A percentile compares a stretch with the other conserved stretches of the same genome.
Evolutionary conservation across 768 basidiomycete species (phyloP).

Genomic region (Suillus brevipes): DNA sequence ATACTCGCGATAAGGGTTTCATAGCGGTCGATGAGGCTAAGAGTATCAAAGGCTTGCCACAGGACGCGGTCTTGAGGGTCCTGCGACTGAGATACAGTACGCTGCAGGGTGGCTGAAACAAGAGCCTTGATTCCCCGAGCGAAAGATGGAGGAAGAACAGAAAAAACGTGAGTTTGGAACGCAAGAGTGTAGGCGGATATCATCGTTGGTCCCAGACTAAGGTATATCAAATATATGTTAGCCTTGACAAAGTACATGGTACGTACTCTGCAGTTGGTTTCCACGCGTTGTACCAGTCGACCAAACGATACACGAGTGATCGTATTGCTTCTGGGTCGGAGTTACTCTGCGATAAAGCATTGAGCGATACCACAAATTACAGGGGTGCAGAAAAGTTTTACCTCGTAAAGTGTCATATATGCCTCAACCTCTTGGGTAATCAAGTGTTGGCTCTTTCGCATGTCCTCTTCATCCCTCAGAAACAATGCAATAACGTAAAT

Average conservation of each 20-base stretch:
- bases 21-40: slow-evolving; percentile 80
- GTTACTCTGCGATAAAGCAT: slow-evolving; percentile 37
- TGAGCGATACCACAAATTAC: slow-evolving; percentile 2
- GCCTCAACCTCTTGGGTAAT: slow-evolving; percentile 59
- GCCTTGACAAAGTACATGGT: not conserved
- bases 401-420: slow-evolving; percentile 65
- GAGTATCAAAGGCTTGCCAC: slow-evolving; percentile 63
- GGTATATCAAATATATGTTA: slow-evolving; percentile 13
- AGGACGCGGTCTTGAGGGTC: slow-evolving; percentile 37
- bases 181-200: slow-evolving; percentile 60
- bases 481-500: not conserved
- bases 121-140: slow-evolving; percentile 67
- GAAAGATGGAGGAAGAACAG: slow-evolving; percentile 68
- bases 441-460: slow-evolving; percentile 58
- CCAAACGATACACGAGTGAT: slow-evolving; percentile 56
- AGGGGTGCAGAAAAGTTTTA: slow-evolving; percentile 22
- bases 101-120: slow-evolving; percentile 53
- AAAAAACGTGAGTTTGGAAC: slow-evolving; percentile 77
- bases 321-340: slow-evolving; percentile 50
- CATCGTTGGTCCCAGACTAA: slow-evolving; percentile 61
- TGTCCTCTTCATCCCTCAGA: slow-evolving; percentile 48
- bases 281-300: slow-evolving; percentile 80
- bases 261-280: slow-evolving; percentile 63
- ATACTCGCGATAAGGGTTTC: slow-evolving; percentile 82
- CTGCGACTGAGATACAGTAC: slow-evolving; percentile 22